Base-by-base conservation (phyloP, 1,139 yeast genomes). In the Suhomyces choctaworum region DNA sequence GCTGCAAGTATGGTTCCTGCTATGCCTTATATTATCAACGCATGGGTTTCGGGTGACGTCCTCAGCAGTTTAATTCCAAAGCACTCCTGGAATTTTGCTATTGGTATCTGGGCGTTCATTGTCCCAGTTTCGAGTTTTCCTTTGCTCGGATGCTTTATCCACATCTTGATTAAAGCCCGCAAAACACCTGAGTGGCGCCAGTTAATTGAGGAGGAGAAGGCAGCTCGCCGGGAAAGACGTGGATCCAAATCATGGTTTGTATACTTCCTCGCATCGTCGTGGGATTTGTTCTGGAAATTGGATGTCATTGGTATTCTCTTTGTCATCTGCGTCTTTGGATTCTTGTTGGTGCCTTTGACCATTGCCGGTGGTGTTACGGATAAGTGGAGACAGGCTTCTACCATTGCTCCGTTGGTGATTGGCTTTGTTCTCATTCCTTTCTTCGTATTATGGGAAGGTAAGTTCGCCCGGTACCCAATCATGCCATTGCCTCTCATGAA, bases 31-130 rank as follows among this genome's bases (percentile, higher is more conserved):
- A 76, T 84, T 46, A 80, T 84, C 57, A 84, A 82, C 54, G 81
- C 92, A 12, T 84, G 92, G 92, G 70, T 82, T 35, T 61, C 80
- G 16, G 90, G 89, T 52, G 66, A 79, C 45, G 63, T 83, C 31
- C 31, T 36, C 14, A 34, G 29, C 27, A 50, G 33, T 25, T 27
- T 42, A 35, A 16, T 14, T 10, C 29, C 30, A 22, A 51, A 65
- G 26, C 58, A 65, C 54, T 44, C 59, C 2, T 83, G 94, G 94
- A 70, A 76, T 24, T 83, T 82, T 78, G 81, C 82, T 48, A 79
- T 82, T 47, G 90, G 83, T 26, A 82, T 83, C 75, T 84, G 86
- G 86, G 89, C 89, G 1, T 80, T 82, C 51, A 80, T 84, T 42
- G 72, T 80, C 64, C 90, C 92, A 17, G 64, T 82, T 22, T 55